Conservation (phyloP, 2,329 filamentous ascomycete genomes). For the Fusarium irregulare region DNA sequence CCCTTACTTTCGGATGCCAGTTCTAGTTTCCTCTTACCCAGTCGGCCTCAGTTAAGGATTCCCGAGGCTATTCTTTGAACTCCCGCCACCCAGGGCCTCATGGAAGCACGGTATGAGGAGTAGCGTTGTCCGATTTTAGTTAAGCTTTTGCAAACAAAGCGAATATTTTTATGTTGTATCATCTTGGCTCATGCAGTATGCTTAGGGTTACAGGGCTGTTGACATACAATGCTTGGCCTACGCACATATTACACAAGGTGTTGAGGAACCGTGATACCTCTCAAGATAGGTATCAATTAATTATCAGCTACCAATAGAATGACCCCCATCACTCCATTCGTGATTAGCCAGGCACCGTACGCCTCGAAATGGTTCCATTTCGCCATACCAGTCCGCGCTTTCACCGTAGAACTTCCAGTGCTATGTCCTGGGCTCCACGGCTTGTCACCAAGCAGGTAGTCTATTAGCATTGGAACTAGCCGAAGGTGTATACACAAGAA, state of each 20-base stretch:
- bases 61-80: conserved; percentile 38
- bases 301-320: neutral
- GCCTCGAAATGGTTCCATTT: conserved; percentile 31
- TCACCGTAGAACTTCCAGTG: conserved; percentile 14
- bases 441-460: neutral
- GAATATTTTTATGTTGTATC: neutral
- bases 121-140: neutral
- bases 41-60: conserved; percentile 25
- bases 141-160: neutral
- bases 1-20: conserved; percentile 2
- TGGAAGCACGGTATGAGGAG: neutral
- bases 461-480: conserved; percentile 1
- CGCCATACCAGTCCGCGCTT: conserved; percentile 39
- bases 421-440: conserved; percentile 12
- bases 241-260: neutral
- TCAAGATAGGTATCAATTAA: neutral
- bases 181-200: neutral
- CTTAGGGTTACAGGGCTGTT: neutral
- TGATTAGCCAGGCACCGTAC: conserved; percentile 20
- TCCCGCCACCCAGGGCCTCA: neutral
- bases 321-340: conserved; percentile 24
- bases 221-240: neutral
- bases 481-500: neutral
- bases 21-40: conserved; percentile 35
- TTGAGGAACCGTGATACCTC: neutral